phyloP scores from a whole-genome alignment of 768 basidiomycete genomes.

The Tylopilus sp. region DNA sequence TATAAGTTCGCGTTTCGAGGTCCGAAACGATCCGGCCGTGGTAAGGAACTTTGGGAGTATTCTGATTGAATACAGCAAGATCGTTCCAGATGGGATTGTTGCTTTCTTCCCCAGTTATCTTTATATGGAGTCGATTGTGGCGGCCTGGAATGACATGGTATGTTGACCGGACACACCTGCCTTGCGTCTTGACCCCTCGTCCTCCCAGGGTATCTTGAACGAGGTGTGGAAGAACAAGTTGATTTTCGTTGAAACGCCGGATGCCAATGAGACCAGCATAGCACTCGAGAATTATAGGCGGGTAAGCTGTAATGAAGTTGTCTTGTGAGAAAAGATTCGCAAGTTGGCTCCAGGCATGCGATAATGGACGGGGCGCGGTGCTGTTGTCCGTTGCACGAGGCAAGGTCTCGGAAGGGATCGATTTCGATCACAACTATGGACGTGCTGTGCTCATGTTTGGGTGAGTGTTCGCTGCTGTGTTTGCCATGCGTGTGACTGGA shows the following conservation, averaged over 20 bases:
- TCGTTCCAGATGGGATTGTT: slow-evolving; percentile 97
- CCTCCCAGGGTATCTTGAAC: slow-evolving; percentile 87
- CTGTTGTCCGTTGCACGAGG: slow-evolving; percentile 96
- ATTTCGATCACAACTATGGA: slow-evolving; percentile 99
- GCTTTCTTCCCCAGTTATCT: slow-evolving; percentile 99
- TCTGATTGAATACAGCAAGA: slow-evolving; percentile 95
- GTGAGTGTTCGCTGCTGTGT: slow-evolving; percentile 38
- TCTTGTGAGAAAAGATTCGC: background rate
- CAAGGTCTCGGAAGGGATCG: slow-evolving; percentile 99
- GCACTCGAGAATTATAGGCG: slow-evolving; percentile 96
- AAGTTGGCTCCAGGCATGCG: slow-evolving; percentile 69
- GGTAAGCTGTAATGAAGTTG: slow-evolving; percentile 40
- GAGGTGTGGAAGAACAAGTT: slow-evolving; percentile 99
- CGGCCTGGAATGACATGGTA: slow-evolving; percentile 99
- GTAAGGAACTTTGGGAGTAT: slow-evolving; percentile 99
- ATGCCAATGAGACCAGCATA: slow-evolving; percentile 97
- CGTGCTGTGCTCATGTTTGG: slow-evolving; percentile 99
- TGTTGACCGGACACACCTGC: slow-evolving; percentile 23
- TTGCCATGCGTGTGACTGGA: slow-evolving; percentile 1
- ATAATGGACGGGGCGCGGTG: slow-evolving; percentile 97
- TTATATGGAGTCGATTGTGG: slow-evolving; percentile 99
- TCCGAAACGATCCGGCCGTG: slow-evolving; percentile 97
- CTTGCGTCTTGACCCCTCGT: background rate
- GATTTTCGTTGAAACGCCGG: slow-evolving; percentile 98
- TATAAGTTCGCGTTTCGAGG: slow-evolving; percentile 97